phyloP scores from a whole-genome alignment of 1,284 basidiomycete genomes.

The Sanghuangporus weigelae region DNA sequence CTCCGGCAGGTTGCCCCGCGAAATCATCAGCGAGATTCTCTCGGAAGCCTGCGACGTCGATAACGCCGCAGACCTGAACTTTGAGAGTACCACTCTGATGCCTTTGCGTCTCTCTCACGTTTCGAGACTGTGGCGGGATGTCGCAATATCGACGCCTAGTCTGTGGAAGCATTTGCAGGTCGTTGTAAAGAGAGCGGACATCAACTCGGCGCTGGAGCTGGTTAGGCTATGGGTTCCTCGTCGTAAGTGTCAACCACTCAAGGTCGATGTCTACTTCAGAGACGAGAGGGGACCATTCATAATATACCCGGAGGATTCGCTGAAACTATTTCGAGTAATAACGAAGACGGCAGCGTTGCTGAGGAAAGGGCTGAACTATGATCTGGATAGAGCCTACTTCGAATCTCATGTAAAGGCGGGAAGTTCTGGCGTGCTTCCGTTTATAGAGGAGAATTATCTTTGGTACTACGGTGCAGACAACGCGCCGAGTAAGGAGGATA shows the following conservation, averaged over 20 bases:
- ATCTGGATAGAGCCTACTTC: conserved; percentile 9
- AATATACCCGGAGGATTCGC: conserved; percentile 8
- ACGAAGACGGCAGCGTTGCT: conserved; percentile 13
- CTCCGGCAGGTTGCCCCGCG: conserved; percentile 1
- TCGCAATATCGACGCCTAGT: conserved; percentile 8
- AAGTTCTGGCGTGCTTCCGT: conserved; percentile 8
- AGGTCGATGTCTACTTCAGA: conserved; percentile 9
- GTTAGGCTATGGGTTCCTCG: conserved; percentile 15
- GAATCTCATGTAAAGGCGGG: conserved; percentile 13
- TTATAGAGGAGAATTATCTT: conserved; percentile 12
- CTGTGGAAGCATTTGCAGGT: conserved; percentile 13
- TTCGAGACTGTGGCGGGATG: conserved; percentile 6
- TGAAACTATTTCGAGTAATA: conserved; percentile 11
- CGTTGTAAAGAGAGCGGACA: conserved; percentile 1
- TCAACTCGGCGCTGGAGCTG: conserved; percentile 10
- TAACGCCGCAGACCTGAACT: background rate
- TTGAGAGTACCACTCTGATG: background rate
- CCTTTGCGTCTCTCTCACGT: conserved; percentile 12
- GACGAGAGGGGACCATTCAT: conserved; percentile 2
- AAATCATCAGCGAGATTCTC: conserved; percentile 13
- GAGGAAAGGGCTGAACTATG: background rate
- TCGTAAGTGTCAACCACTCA: conserved; percentile 5
- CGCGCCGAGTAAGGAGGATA: conserved; percentile 1
- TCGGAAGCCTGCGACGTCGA: conserved; percentile 6
- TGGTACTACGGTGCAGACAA: conserved; percentile 12